A percentile compares a stretch with the other conserved stretches of the same genome.
Conservation (phyloP, 495 filamentous ascomycete genomes). For the Filosporella fistucella region DNA sequence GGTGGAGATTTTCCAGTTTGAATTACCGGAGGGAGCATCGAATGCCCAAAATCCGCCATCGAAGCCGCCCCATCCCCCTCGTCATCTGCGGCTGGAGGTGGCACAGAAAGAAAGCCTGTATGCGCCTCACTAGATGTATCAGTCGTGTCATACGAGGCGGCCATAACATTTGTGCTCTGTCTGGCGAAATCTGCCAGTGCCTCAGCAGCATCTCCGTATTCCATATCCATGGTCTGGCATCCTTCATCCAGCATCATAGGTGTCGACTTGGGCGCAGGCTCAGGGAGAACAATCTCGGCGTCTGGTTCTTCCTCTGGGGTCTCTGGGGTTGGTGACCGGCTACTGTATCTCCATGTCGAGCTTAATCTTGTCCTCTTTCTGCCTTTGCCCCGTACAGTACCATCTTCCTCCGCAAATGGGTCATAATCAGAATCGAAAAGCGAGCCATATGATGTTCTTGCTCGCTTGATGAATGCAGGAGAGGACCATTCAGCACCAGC, state of each 20-base stretch:
- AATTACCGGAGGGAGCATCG: no score
- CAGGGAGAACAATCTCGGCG: not conserved
- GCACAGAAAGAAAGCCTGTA: no score
- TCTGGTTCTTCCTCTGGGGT: conserved; percentile 20
- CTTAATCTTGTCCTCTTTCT: conserved; percentile 72
- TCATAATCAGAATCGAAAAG: conserved; percentile 55
- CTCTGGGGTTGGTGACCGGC: conserved; percentile 30
- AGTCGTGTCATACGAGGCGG: conserved; percentile 1
- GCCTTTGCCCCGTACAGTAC: conserved; percentile 52
- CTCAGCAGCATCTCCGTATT: conserved; percentile 24
- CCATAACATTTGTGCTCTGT: conserved; percentile 12
- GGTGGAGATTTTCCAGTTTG: no score
- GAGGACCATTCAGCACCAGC: conserved; percentile 51
- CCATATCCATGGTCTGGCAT: conserved; percentile 39
- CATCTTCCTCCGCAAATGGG: conserved; percentile 69
- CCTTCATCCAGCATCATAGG: conserved; percentile 40
- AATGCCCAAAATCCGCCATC: no score
- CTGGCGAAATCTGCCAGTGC: conserved; percentile 9
- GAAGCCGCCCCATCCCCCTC: no score
- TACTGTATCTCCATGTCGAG: conserved; percentile 65
- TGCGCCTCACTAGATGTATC: not conserved
- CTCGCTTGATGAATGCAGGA: conserved; percentile 69
- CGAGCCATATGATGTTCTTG: conserved; percentile 55
- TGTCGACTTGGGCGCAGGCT: conserved; percentile 3
- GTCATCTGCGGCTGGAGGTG: no score